Percentiles rank a stretch among this genome's conserved stretches.
These are phyloP conservation scores for Theileria orientalis DNA, from an alignment of 169 alveolate genomes.

Conservation along the genomic window DNA sequence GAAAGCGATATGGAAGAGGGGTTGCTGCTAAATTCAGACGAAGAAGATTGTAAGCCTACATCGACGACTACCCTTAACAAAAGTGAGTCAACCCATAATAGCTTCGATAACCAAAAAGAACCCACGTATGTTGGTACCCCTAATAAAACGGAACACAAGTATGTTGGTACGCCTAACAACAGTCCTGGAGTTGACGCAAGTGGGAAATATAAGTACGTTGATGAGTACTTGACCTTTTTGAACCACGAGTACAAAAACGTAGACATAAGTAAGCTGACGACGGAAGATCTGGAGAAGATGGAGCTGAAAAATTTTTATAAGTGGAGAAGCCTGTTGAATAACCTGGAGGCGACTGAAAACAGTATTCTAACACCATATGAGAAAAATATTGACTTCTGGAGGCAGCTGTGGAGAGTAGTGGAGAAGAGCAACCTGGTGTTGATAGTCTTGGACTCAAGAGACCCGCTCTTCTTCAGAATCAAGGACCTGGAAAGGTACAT, in stretches of 20 bases:
- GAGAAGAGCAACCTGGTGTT: conserved; percentile 93
- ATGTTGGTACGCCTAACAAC: no score
- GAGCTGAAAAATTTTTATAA: conserved; percentile 68
- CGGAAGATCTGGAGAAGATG: conserved; percentile 59
- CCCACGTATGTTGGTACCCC: no score
- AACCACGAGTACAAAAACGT: conserved; percentile 19
- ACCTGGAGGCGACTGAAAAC: conserved; percentile 88
- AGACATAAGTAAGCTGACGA: conserved; percentile 39
- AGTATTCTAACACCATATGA: conserved; percentile 96
- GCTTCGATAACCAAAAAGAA: no score
- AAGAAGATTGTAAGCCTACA: no score
- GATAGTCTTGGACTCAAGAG: conserved; percentile 96
- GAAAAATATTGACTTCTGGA: conserved; percentile 97
- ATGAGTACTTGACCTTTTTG: conserved; percentile 23
- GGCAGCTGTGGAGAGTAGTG: conserved; percentile 98
- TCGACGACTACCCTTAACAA: no score
- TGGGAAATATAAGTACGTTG: not conserved
- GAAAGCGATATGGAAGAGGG: not conserved
- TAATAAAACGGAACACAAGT: no score
- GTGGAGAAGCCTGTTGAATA: conserved; percentile 73
- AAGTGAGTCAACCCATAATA: no score
- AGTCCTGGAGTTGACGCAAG: no score
- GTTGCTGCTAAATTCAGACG: no score
- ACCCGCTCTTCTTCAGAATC: conserved; percentile 92
- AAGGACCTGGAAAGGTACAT: conserved; percentile 87